Conservation (phyloP, 2,329 filamentous ascomycete species). For the Ceratocystis cubensis region DNA sequence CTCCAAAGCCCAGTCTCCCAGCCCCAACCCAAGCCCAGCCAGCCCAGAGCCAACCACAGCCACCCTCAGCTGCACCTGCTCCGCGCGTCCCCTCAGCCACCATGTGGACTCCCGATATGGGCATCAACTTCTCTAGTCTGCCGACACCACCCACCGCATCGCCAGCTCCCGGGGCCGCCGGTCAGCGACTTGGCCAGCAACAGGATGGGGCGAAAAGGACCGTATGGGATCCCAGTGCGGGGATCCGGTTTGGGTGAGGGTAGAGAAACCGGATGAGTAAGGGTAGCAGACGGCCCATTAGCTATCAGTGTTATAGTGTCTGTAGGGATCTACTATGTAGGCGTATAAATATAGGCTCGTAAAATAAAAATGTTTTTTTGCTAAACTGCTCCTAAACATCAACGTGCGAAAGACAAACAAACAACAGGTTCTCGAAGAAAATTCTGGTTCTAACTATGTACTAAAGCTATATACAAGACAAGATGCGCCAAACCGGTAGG, state of each 20-base stretch:
- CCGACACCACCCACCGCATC: constrained; percentile 27
- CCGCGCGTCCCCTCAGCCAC: constrained; percentile 19
- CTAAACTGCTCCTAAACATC: background rate
- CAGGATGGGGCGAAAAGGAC: constrained; percentile 19
- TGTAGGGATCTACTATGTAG: background rate
- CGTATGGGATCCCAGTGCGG: constrained; percentile 20
- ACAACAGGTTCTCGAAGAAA: constrained; percentile 7
- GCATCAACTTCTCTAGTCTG: constrained; percentile 57
- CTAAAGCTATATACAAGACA: constrained; percentile 1
- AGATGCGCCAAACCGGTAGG: background rate
- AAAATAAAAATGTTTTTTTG: background rate
- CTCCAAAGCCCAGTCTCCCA: background rate
- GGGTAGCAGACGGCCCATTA: background rate
- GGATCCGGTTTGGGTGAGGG: constrained; percentile 23
- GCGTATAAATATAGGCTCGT: background rate
- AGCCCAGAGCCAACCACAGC: background rate
- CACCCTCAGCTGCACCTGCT: constrained; percentile 25
- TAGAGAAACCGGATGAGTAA: background rate
- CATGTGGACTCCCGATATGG: constrained; percentile 68
- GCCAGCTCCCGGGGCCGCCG: constrained; percentile 23
- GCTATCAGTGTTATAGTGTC: background rate
- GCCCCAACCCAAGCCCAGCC: background rate
- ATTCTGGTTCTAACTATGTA: background rate
- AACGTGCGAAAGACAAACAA: background rate
- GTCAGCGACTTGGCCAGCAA: constrained; percentile 23